Evolutionary conservation across 352 stramenopile genomes (phyloP).

Genomic region (Phytophthora kernoviae): DNA sequence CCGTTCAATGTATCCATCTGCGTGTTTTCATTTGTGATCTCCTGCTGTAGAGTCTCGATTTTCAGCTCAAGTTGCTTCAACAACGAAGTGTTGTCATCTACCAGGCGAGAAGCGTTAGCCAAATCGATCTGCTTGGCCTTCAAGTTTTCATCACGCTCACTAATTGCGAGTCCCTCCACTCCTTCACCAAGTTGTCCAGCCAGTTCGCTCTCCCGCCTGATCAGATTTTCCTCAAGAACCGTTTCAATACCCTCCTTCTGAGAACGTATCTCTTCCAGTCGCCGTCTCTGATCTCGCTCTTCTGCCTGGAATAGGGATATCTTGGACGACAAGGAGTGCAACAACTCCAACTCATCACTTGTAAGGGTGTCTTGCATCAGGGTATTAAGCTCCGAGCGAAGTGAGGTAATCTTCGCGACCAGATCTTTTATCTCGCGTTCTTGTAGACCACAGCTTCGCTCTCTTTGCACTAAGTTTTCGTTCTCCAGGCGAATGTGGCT

Average conservation of each 20-base stretch:
- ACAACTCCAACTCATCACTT: constrained; percentile 44
- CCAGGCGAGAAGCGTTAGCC: constrained; percentile 70
- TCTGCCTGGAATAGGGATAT: constrained; percentile 86
- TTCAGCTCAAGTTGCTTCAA: constrained; percentile 73
- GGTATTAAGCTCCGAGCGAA: constrained; percentile 66
- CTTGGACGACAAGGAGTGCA: constrained; percentile 68
- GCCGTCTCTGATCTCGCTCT: constrained; percentile 81
- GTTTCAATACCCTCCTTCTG: constrained; percentile 90
- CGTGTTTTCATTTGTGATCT: constrained; percentile 51
- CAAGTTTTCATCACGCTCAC: constrained; percentile 71
- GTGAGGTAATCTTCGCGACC: constrained; percentile 50
- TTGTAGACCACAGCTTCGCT: constrained; percentile 58
- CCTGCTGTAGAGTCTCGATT: constrained; percentile 55
- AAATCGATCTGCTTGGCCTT: constrained; percentile 92
- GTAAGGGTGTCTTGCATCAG: constrained; percentile 80
- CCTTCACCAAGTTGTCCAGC: constrained; percentile 60
- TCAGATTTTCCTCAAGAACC: constrained; percentile 93
- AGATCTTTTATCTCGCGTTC: constrained; percentile 70
- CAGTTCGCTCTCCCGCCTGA: constrained; percentile 84
- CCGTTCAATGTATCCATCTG: constrained; percentile 54
- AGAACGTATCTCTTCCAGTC: constrained; percentile 89
- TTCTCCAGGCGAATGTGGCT: constrained; percentile 75
- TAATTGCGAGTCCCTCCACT: constrained; percentile 57
- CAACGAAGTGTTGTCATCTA: constrained; percentile 66
- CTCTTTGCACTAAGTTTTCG: constrained; percentile 56